Percentiles rank a stretch among this genome's conserved stretches.
These are phyloP conservation scores for Colletotrichum spinosum DNA, from an alignment of 2,329 filamentous ascomycete genomes.

Conservation along the genomic window DNA sequence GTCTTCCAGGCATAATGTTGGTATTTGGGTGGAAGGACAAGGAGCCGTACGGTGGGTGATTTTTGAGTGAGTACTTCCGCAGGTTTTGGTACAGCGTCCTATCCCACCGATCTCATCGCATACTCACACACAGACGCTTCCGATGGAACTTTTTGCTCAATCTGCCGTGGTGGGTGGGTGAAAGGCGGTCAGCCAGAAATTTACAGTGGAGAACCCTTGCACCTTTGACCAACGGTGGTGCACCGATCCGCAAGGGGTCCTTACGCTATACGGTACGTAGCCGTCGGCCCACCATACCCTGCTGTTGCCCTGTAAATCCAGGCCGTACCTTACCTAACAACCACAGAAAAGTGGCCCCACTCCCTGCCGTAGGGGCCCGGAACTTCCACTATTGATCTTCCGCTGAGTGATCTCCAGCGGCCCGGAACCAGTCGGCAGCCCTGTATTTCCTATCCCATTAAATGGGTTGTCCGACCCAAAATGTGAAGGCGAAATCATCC, in stretches of 20 bases:
- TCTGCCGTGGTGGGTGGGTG: constrained; percentile 38
- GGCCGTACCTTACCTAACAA: too few species aligned
- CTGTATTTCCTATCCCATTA: constrained; percentile 26
- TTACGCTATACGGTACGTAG: too few species aligned
- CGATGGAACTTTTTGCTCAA: constrained; percentile 34
- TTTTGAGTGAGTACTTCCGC: background rate
- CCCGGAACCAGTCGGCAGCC: constrained; percentile 28
- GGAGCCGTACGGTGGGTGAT: background rate
- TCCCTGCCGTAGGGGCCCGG: constrained; percentile 24
- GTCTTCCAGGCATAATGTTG: constrained; percentile 65
- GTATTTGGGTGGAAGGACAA: background rate
- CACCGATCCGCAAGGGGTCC: too few species aligned
- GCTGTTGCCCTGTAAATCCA: too few species aligned
- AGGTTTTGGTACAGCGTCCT: background rate
- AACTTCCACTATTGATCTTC: background rate
- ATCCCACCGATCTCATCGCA: constrained; percentile 10
- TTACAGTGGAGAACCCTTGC: constrained; percentile 27
- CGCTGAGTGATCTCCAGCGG: too few species aligned
- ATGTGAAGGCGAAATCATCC: background rate
- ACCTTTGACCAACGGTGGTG: background rate
- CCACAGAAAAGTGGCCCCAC: constrained; percentile 13
- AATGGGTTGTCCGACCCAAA: background rate
- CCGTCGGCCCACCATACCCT: too few species aligned
- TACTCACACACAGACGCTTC: background rate
- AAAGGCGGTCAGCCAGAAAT: constrained; percentile 37